These are phyloP conservation scores for Pichia sp. DNA, from an alignment of 1,139 yeast genomes.

Conservation along the genomic window DNA sequence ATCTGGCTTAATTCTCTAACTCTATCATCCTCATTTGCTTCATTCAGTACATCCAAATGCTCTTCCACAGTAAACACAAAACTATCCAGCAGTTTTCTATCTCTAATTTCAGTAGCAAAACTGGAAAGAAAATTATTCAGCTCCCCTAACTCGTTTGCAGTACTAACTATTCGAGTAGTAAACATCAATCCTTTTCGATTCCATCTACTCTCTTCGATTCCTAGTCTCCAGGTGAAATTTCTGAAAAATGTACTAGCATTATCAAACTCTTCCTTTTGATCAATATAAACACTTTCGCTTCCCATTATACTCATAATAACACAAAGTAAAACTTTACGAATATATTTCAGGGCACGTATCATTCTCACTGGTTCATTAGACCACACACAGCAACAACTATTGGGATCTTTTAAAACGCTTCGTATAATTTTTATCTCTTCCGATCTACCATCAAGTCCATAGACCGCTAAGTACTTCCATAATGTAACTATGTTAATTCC, in stretches of 20 bases:
- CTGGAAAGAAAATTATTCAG: slow-evolving; percentile 7
- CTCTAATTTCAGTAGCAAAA: slow-evolving; percentile 8
- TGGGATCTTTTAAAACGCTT: slow-evolving; percentile 6
- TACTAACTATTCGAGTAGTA: slow-evolving; percentile 16
- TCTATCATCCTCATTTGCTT: slow-evolving; percentile 21
- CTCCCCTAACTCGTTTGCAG: slow-evolving; percentile 13
- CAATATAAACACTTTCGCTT: not conserved
- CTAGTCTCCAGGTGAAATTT: slow-evolving; percentile 10
- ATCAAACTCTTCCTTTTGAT: not conserved
- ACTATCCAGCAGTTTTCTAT: slow-evolving; percentile 8
- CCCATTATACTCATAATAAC: slow-evolving; percentile 11
- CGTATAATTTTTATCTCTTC: slow-evolving; percentile 10
- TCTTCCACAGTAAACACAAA: slow-evolving; percentile 1
- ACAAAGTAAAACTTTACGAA: slow-evolving; percentile 7
- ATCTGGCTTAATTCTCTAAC: slow-evolving; percentile 12
- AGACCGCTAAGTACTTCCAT: slow-evolving; percentile 10
- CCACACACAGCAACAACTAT: slow-evolving; percentile 11
- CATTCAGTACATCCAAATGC: slow-evolving; percentile 12
- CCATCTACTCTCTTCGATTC: slow-evolving; percentile 3
- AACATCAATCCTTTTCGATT: slow-evolving; percentile 4
- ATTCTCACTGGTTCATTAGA: slow-evolving; percentile 8
- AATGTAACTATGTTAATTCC: slow-evolving; percentile 3
- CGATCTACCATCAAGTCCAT: slow-evolving; percentile 9
- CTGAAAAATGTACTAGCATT: slow-evolving; percentile 5
- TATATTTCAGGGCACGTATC: slow-evolving; percentile 5